phyloP scores from a whole-genome alignment of 164 flowering plant genomes.

The Aristolochia californica region DNA sequence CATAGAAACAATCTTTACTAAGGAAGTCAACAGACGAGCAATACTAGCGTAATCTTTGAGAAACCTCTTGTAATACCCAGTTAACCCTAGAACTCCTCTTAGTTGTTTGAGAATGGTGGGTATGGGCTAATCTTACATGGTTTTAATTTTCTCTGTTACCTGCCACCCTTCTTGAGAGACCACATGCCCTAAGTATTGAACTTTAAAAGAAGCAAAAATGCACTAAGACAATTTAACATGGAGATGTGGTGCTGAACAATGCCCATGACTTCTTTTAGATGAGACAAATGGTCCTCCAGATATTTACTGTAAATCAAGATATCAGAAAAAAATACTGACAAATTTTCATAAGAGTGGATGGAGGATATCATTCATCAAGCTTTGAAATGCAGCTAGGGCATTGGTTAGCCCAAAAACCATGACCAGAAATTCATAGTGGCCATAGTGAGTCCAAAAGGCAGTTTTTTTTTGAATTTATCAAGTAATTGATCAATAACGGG shows the following conservation, averaged over 20 bases:
- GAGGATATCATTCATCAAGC: background rate
- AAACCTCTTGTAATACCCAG: too few species aligned
- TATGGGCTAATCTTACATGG: too few species aligned
- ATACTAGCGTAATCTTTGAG: too few species aligned
- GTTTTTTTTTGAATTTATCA: background rate
- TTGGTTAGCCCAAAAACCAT: background rate
- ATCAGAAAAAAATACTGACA: constrained; percentile 4
- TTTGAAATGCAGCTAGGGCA: background rate
- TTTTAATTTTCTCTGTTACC: too few species aligned
- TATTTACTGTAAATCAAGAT: background rate
- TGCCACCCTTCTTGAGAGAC: background rate
- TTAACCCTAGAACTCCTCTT: too few species aligned
- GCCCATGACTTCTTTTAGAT: background rate
- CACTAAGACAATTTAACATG: background rate
- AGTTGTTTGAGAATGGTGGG: too few species aligned
- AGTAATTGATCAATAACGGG: background rate
- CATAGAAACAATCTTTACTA: too few species aligned
- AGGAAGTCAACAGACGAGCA: too few species aligned
- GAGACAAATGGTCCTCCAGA: background rate
- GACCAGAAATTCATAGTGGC: too few species aligned
- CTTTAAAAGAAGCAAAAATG: background rate
- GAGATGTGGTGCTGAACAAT: background rate
- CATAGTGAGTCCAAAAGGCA: background rate
- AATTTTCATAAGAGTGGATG: background rate
- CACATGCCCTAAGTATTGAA: background rate